Conservation (phyloP, 768 basidiomycete species). For the Panus rudis region DNA sequence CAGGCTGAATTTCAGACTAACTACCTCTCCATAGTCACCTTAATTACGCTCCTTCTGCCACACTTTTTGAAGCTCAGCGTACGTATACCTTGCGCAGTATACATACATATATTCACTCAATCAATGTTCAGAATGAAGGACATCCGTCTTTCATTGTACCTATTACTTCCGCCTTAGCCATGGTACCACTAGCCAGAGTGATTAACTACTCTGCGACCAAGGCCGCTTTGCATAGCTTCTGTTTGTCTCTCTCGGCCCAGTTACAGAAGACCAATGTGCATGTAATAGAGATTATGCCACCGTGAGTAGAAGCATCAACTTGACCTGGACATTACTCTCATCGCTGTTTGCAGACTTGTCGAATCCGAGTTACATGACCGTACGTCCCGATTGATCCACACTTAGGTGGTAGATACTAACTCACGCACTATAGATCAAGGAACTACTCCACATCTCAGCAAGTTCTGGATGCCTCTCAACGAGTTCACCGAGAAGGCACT, state of each 20-base stretch:
- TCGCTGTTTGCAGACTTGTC: constrained; percentile 35
- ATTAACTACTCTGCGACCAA: constrained; percentile 52
- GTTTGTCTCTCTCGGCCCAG: constrained; percentile 39
- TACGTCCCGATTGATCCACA: constrained; percentile 17
- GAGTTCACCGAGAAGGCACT: constrained; percentile 36
- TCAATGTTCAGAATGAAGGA: constrained; percentile 30
- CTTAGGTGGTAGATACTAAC: neutral
- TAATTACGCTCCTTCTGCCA: constrained; percentile 43
- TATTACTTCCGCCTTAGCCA: constrained; percentile 46
- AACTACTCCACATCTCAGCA: constrained; percentile 38
- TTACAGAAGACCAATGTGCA: constrained; percentile 43
- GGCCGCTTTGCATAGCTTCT: constrained; percentile 49
- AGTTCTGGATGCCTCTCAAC: constrained; percentile 48
- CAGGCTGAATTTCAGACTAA: constrained; percentile 45
- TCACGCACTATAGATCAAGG: constrained; percentile 36
- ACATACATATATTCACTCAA: neutral
- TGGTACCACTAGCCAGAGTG: constrained; percentile 35
- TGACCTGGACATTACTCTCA: neutral
- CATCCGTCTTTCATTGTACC: constrained; percentile 42
- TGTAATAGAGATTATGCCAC: constrained; percentile 52
- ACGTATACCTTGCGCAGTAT: constrained; percentile 7
- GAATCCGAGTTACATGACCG: constrained; percentile 60
- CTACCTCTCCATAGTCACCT: constrained; percentile 42
- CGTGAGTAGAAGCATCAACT: constrained; percentile 31
- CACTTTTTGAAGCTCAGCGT: constrained; percentile 52